phyloP scores from a whole-genome alignment of 306 rosid species.

The Dryas octopetala region DNA sequence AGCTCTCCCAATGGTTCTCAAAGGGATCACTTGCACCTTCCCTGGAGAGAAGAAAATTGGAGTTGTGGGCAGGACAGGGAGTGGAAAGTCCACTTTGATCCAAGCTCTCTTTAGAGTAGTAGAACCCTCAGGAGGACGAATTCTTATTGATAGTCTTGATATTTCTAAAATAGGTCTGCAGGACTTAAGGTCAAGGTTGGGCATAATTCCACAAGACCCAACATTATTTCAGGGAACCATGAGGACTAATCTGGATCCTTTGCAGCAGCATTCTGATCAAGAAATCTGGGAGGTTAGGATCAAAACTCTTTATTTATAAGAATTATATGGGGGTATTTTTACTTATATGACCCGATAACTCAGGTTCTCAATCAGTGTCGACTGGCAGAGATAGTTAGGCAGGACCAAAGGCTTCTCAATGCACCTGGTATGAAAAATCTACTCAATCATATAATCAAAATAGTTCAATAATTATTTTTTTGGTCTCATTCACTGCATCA shows the following conservation, averaged over 20 bases:
- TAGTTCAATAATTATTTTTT: background rate
- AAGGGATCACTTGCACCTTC: conserved; percentile 26
- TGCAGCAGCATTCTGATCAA: conserved; percentile 19
- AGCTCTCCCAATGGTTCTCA: conserved; percentile 16
- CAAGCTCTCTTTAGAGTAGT: conserved; percentile 28
- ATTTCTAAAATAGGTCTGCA: conserved; percentile 21
- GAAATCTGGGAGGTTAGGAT: conserved; percentile 22
- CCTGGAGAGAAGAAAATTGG: conserved; percentile 24
- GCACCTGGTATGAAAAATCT: conserved; percentile 59
- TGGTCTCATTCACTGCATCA: background rate
- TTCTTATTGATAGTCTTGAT: conserved; percentile 15
- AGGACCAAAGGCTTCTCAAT: conserved; percentile 71
- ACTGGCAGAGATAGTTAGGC: conserved; percentile 61
- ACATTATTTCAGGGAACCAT: conserved; percentile 26
- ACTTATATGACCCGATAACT: conserved; percentile 13
- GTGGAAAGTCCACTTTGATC: conserved; percentile 25
- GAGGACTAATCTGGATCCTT: conserved; percentile 27
- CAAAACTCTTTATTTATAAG: background rate
- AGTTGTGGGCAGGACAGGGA: conserved; percentile 29
- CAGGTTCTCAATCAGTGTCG: conserved; percentile 80
- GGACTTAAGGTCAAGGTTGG: conserved; percentile 26
- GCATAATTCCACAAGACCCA: conserved; percentile 30
- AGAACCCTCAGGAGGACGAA: conserved; percentile 13
- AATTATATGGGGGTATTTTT: background rate
- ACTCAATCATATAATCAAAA: conserved; percentile 8